Percentiles rank a stretch among this genome's conserved stretches.
These are phyloP conservation scores for Sporothrix schenckii DNA, from an alignment of 2,329 filamentous ascomycete species.

Conservation along the genomic window DNA sequence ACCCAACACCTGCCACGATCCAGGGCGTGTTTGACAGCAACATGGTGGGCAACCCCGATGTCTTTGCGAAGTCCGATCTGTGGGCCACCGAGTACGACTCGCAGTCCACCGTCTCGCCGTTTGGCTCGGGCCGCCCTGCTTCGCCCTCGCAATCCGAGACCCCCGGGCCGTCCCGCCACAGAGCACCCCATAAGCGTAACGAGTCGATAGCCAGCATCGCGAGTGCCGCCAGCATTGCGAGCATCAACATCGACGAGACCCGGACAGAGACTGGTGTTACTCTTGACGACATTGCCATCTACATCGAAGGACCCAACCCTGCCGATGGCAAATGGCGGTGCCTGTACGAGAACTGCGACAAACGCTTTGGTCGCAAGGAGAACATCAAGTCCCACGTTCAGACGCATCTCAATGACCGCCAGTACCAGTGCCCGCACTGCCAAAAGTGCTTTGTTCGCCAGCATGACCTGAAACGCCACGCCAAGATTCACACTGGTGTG, in stretches of 20 bases:
- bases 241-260: conserved; percentile 66
- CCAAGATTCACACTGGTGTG: conserved; percentile 94
- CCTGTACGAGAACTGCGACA: conserved; percentile 73
- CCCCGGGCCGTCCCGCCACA: conserved; percentile 40
- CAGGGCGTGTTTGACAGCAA: conserved; percentile 44
- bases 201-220: conserved; percentile 62
- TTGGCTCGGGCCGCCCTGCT: conserved; percentile 17
- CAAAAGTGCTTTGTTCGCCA: conserved; percentile 95
- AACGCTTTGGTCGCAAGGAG: conserved; percentile 94
- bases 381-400: conserved; percentile 99
- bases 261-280: conserved; percentile 82
- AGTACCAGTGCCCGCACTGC: conserved; percentile 92
- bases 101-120: conserved; percentile 35
- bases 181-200: conserved; percentile 56
- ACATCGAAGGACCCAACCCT: conserved; percentile 72
- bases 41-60: conserved; percentile 40
- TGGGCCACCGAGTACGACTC: conserved; percentile 40
- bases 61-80: conserved; percentile 52
- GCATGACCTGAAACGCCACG: conserved; percentile 94
- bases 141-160: conserved; percentile 34
- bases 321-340: conserved; percentile 79
- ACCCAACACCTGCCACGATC: conserved; percentile 57
- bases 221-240: conserved; percentile 59
- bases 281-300: conserved; percentile 77
- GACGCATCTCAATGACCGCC: conserved; percentile 93